Evolutionary conservation across 768 basidiomycete genomes (phyloP).

Genomic region (Phanerodontia chrysosporium): DNA sequence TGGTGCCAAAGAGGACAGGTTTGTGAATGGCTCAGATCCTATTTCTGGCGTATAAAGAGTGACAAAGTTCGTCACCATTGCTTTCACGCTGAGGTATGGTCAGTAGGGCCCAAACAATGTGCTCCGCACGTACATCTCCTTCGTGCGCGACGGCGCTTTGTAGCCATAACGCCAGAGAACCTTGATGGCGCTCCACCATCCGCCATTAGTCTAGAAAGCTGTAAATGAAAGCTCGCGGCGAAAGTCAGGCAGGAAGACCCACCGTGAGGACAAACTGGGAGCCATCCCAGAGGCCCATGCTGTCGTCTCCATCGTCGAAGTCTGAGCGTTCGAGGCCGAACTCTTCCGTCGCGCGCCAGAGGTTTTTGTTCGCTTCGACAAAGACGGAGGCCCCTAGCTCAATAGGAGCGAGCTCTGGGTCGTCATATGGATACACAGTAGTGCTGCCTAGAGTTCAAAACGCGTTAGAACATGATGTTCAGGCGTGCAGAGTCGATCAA

Average conservation of each 20-base stretch:
- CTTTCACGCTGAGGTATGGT: slow-evolving; percentile 43
- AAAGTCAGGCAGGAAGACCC: slow-evolving; percentile 17
- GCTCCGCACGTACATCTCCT: slow-evolving; percentile 42
- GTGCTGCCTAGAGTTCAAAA: slow-evolving; percentile 57
- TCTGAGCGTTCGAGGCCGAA: slow-evolving; percentile 62
- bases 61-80: slow-evolving; percentile 49
- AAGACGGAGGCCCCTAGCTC: slow-evolving; percentile 92
- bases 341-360: slow-evolving; percentile 72
- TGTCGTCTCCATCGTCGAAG: slow-evolving; percentile 44
- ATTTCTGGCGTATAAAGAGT: slow-evolving; percentile 46
- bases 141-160: slow-evolving; percentile 51
- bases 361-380: slow-evolving; percentile 66
- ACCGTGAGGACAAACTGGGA: slow-evolving; percentile 63
- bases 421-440: slow-evolving; percentile 66
- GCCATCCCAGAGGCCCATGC: slow-evolving; percentile 82
- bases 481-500: not conserved
- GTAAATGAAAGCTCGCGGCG: not conserved
- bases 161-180: slow-evolving; percentile 77
- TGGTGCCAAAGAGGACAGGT: slow-evolving; percentile 52
- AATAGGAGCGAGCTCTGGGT: slow-evolving; percentile 52
- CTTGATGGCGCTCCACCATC: slow-evolving; percentile 73
- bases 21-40: slow-evolving; percentile 56
- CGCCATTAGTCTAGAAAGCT: slow-evolving; percentile 25
- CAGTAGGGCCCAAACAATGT: not conserved
- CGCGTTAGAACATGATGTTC: not conserved